Evolutionary conservation across 2,329 filamentous ascomycete species (phyloP).

Genomic region (Stromatinia cepivora): DNA sequence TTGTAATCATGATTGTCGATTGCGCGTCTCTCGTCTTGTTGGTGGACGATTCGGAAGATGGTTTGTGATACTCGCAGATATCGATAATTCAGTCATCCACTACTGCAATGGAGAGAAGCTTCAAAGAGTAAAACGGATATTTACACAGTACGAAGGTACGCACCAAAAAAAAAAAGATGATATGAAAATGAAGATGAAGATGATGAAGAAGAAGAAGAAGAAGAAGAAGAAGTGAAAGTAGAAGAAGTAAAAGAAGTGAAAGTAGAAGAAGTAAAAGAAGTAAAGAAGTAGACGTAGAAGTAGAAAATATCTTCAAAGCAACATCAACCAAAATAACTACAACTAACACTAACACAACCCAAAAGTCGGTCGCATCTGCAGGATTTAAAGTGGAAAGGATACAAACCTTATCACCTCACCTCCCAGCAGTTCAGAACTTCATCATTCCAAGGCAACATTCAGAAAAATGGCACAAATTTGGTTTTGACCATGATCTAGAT

Average conservation of each 20-base stretch:
- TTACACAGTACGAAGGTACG: background rate
- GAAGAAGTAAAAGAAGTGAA: background rate
- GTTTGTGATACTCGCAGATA: background rate
- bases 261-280: background rate
- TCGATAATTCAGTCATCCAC: background rate
- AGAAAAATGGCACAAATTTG: background rate
- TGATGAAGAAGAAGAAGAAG: background rate
- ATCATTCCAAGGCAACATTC: background rate
- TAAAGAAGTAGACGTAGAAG: background rate
- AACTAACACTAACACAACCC: background rate
- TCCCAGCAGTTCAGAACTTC: background rate
- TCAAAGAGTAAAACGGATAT: background rate
- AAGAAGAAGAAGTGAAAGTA: background rate
- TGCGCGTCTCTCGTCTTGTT: background rate
- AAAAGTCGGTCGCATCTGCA: background rate
- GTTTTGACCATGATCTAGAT: background rate
- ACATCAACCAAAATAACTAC: background rate
- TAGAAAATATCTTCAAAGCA: background rate
- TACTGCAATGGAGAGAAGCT: too few relatives aligned
- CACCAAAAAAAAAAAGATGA: background rate
- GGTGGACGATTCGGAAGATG: background rate
- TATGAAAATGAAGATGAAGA: background rate
- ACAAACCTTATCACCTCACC: background rate
- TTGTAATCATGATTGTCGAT: slow-evolving; percentile 4
- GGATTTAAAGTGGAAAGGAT: slow-evolving; percentile 7